Evolutionary conservation across 148 eudicot genomes (phyloP), one percentile per base, ranked within the genome.

Genomic region (Suaeda aralocaspica): DNA sequence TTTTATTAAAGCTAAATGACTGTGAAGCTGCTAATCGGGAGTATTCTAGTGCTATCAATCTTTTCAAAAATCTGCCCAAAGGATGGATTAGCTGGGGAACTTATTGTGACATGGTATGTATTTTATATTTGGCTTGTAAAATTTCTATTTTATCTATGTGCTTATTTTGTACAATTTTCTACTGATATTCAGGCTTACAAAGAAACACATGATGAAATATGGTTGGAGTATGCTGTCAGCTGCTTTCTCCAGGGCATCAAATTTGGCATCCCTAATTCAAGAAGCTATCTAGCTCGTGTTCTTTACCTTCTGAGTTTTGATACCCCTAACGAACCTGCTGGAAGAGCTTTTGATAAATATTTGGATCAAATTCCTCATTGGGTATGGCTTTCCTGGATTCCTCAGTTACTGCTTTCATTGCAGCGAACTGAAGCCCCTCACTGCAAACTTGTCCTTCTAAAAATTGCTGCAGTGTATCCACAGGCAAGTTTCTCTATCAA

Each of bases 331-430:
- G 97, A 86, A 78, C 87, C 91, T 67, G 97, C 88, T 48, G 98
- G 98, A 59, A 89, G 84, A 81, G 84, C 97, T 48, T 94, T 94
- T 79, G 97, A 94, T 73, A 94, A 94, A 79, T 91, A 84, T 81
- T 60, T 91, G 85, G 99, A 94, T 44, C 93, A 94, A 74, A 75
- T 94, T 77, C 99, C 99, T 13, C 85, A 91, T 65, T 94, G 96
- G 99, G 99, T 94, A 61, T 94, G 99, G 99, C 93, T 94, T 70
- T 89, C 99, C 71, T 94, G 98, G 98, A 94, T 94, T 72, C 98
- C 97, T 11, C 98, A 94, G 77, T 78, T 94, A 55, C 82, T 94
- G 70, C 88, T 94, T 67, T 94, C 98, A 26, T 83, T 94, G 82
- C 98, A 94, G 75, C 87, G 97, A 77, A 72, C 92, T 63, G 98